phyloP scores from a whole-genome alignment of 345 rosid species.

The Pistacia atlantica region DNA sequence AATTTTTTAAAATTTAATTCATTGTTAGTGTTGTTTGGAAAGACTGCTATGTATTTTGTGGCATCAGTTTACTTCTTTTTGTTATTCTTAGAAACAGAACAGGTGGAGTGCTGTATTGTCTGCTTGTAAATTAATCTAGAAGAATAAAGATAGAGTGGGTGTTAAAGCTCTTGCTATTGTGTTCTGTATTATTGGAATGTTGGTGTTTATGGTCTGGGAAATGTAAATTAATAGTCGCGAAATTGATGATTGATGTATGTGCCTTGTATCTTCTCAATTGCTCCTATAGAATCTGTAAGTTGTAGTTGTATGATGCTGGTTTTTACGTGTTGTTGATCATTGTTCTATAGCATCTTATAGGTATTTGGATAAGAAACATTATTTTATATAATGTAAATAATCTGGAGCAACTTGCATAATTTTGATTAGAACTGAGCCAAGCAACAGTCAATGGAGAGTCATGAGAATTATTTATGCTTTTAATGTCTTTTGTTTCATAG shows the following conservation, averaged over 20 bases:
- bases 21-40: background rate
- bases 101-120: background rate
- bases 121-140: background rate
- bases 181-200: background rate
- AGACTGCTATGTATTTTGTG: background rate
- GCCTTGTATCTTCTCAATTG: background rate
- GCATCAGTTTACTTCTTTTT: background rate
- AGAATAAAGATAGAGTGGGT: background rate
- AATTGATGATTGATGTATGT: background rate
- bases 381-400: background rate
- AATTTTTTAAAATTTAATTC: too few species aligned
- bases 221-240: background rate
- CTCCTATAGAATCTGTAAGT: background rate
- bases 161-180: background rate
- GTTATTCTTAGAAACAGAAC: background rate
- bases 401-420: background rate
- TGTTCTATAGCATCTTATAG: background rate
- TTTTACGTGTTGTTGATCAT: conserved; percentile 1
- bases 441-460: background rate
- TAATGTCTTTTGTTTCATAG: conserved; percentile 12
- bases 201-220: background rate
- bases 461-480: background rate
- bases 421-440: background rate
- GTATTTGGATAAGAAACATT: background rate
- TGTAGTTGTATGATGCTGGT: background rate